Base-by-base conservation (phyloP, 2,329 filamentous ascomycete genomes). In the Akanthomyces muscarius region DNA sequence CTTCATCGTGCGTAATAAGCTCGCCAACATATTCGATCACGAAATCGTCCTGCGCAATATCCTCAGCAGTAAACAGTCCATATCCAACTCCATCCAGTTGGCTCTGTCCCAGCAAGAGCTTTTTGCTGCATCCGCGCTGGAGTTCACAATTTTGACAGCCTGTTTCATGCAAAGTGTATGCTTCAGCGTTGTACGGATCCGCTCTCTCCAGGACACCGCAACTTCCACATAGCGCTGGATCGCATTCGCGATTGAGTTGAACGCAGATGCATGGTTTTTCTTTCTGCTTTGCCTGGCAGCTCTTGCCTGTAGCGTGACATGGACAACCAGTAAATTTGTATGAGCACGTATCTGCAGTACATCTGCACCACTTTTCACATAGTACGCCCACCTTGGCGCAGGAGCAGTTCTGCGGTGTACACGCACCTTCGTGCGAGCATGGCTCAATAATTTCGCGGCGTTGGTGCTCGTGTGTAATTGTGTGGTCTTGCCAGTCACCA, bases 1-100 rank as follows among this genome's bases (percentile, higher is more conserved):
- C 86, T 71, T 93, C 90, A 54, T 86, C 81, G 45, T 85, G 83
- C 5, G 85, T 87, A 63, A 94, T 88, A 13, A 92, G 80, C 72
- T 95, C 91, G 53, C 91, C 91, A 2, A 86, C 86, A 72, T 95
- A 95, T 72, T 95, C 91, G 38, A 90, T 89, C 21, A 95, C 80
- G 67, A 90, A 94, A n/a, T 90, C 87, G 59, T 88, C 86, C 64
- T 83, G 81, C 4, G 78, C 77, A 65, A 92, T 86, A 61, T 86
- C 79, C 69, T 91, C 87, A 4, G 86, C 88, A 1, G 88, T 82
- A 70, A 89, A 94, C 0, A 95, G 79, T 0, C 91, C 91, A 66
- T 92, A 91, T 0, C 91, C 91, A 61, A 88, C 85, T 3, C 80
- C 81, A 59, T 84, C 80, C 14, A 93, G 83, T 65, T 86, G 85